These are phyloP conservation scores for Coniochaeta sp. DNA, from an alignment of 2,329 filamentous ascomycete genomes.

Conservation along the genomic window DNA sequence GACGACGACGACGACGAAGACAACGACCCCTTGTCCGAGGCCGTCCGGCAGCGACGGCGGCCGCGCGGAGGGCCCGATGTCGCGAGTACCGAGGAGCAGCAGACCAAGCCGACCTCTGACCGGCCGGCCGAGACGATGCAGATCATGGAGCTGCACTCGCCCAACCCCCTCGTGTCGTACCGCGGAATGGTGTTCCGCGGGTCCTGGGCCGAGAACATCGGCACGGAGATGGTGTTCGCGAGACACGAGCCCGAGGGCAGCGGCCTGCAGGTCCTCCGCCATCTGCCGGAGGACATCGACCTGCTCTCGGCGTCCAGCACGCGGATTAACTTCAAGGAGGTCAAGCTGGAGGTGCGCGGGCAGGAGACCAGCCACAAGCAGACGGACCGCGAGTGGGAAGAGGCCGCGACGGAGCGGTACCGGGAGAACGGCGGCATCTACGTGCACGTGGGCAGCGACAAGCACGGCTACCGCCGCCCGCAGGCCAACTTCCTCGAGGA, in stretches of 20 bases:
- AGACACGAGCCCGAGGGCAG: slow-evolving; percentile 30
- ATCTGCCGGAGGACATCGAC: slow-evolving; percentile 54
- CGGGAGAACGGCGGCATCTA: slow-evolving; percentile 26
- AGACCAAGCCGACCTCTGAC: slow-evolving; percentile 13
- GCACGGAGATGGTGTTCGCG: slow-evolving; percentile 73
- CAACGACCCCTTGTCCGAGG: slow-evolving; percentile 11
- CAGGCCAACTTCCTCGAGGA: slow-evolving; percentile 56
- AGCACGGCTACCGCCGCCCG: slow-evolving; percentile 38
- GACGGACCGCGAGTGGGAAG: slow-evolving; percentile 1
- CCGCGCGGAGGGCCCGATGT: neutral
- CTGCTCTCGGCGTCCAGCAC: slow-evolving; percentile 64
- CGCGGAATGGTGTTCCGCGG: slow-evolving; percentile 72
- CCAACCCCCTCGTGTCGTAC: slow-evolving; percentile 73
- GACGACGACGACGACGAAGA: slow-evolving; percentile 21
- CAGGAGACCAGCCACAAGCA: neutral
- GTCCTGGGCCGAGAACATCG: slow-evolving; percentile 74
- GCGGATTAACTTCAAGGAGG: slow-evolving; percentile 61
- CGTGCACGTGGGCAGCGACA: slow-evolving; percentile 37
- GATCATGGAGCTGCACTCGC: slow-evolving; percentile 73
- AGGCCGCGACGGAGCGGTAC: slow-evolving; percentile 16
- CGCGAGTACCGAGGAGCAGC: neutral
- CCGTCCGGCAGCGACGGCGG: neutral
- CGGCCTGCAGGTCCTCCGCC: slow-evolving; percentile 38
- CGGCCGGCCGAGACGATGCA: slow-evolving; percentile 48
- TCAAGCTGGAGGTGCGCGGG: slow-evolving; percentile 34